Conservation (phyloP, 495 filamentous ascomycete species). For the Annulohypoxylon moriforme region DNA sequence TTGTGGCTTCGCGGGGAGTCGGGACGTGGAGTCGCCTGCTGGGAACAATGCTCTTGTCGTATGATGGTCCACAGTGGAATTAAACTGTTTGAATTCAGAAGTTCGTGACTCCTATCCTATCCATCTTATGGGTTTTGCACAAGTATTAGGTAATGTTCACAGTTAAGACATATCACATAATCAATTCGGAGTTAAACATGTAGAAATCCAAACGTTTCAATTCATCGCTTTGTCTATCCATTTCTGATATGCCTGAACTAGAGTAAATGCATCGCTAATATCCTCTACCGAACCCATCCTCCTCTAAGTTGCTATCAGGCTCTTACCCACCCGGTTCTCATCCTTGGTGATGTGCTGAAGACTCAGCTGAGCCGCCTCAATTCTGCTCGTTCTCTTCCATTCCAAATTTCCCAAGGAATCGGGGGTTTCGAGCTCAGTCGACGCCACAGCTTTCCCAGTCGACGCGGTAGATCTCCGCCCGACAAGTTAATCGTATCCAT, state of each 20-base stretch:
- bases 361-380: no score
- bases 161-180: neutral
- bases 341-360: no score
- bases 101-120: no score
- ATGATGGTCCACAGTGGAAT: neutral
- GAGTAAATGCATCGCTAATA: neutral
- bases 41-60: neutral
- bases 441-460: no score
- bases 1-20: neutral
- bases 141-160: neutral
- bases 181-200: neutral
- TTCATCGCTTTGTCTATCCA: neutral
- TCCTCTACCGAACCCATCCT: neutral
- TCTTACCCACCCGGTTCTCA: no score
- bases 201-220: neutral
- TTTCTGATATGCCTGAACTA: neutral
- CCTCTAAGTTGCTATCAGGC: neutral
- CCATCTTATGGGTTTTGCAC: no score
- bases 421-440: no score
- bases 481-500: no score
- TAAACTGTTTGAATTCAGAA: constrained; percentile 30
- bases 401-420: no score
- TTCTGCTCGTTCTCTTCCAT: no score
- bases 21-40: neutral
- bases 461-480: no score